Evolutionary conservation across 306 rosid species (phyloP).

Genomic region (Quercus glauca): DNA sequence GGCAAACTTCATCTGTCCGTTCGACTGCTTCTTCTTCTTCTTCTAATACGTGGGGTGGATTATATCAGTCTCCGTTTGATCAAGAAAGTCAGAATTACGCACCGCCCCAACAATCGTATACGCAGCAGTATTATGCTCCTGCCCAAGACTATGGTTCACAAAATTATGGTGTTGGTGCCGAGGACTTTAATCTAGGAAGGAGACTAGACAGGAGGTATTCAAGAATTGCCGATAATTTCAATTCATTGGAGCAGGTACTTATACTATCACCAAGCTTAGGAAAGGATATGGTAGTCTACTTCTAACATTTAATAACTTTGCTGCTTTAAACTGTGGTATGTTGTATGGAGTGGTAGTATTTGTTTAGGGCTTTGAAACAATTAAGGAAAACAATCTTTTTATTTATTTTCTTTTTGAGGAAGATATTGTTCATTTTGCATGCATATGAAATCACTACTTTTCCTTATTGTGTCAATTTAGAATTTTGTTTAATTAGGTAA

Average conservation of each 20-base stretch:
- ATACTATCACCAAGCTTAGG: not conserved
- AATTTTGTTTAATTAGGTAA: not conserved
- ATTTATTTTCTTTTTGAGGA: not conserved
- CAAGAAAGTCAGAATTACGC: conserved; percentile 47
- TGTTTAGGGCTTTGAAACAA: not conserved
- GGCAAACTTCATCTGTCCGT: conserved; percentile 44
- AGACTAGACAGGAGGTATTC: conserved; percentile 73
- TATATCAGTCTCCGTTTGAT: conserved; percentile 36
- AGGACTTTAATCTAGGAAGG: conserved; percentile 13
- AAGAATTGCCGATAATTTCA: conserved; percentile 72
- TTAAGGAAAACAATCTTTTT: not conserved
- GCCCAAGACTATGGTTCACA: not conserved
- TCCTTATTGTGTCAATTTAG: not conserved
- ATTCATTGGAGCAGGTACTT: conserved; percentile 67
- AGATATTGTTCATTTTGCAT: not conserved
- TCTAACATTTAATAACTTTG: not conserved
- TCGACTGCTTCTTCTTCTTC: conserved; percentile 29
- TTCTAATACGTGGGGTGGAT: conserved; percentile 13
- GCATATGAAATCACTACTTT: not conserved
- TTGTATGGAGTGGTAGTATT: not conserved
- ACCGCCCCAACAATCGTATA: conserved; percentile 42
- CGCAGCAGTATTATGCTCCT: conserved; percentile 38
- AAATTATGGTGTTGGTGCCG: conserved; percentile 3
- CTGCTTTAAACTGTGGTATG: not conserved
- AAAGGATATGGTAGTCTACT: not conserved